Evolutionary conservation across 2,329 filamentous ascomycete genomes (phyloP), one percentile per base, ranked within the genome.

Genomic region (Cladophialophora immunda): DNA sequence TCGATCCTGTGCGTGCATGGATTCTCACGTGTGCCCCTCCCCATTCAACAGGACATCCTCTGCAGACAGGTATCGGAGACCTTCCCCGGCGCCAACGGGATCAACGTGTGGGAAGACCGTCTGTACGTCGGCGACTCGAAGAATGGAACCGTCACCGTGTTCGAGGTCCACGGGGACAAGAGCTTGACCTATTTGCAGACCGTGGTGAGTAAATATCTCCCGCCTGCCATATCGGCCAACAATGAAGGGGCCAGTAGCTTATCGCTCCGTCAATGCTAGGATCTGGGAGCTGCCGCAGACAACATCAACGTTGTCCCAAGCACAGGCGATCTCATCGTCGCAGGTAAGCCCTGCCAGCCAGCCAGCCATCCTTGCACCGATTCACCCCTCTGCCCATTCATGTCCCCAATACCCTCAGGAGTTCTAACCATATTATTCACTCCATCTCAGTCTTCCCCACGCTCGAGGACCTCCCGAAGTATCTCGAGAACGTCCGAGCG

Each of bases 221-320:
- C 4, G 11, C 32, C 30, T 17, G 7, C 58, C 15, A 32, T 2
- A 15, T 56, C 36, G 15, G 27, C 6, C 17, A 54, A 8, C 22
- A 27, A 36, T 25, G 9, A 38, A 47, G 9, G 19, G 19, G 41
- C 22, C n/a, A 11, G 19, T 13, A 3, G 41, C n/a, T 4, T 47
- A 22, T 22, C n/a, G n/a, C 29, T 30, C 29, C 4, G 3, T 41
- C 17, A 41, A 41, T 50, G 2, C 29, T 17, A 70, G 68, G 68
- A 70, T 41, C 65, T 70, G n/a, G 68, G 68, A 8, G 68, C 68
- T 4, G 68, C 65, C 15, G 68, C 68, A 11, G 68, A 70, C 34
- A 70, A 70, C 38, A 70, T 70, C 60, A 70, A 70, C 32, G 65
- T 70, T 36, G 25, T 66, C 9, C 68, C 68, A 3, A 66, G 59